Base-by-base conservation (phyloP, 192 early-diverging fungal species). In the Entomortierella chlamydospora region DNA sequence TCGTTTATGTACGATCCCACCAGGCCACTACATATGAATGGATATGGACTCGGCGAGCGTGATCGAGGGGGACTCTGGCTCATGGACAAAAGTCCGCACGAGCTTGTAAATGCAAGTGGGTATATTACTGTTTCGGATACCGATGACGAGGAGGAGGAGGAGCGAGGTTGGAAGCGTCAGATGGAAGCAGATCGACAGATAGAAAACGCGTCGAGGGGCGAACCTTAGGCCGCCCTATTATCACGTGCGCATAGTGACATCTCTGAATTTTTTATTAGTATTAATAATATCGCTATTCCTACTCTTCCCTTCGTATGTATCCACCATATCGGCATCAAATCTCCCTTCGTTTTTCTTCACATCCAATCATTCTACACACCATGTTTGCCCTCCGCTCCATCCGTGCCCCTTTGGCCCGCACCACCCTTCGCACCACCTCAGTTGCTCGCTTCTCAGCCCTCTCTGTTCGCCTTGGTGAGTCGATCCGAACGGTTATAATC, bases 331-430 rank as follows among this genome's bases (percentile, higher is more conserved):
- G 53, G 29, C 66, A 68, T 50, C 29, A 51, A 17, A 30, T 31
- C 60, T n/a, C 52, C 30, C 37, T 41, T 33, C 59, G 54, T 42
- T 30, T 20, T 39, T 25, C 49, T 64, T 43, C 41, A 33, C 28
- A 30, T 30, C 61, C 29, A 30, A 34, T 5, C 55, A 34, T 31
- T 34, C 4, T 17, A 64, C 47, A 50, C 69, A 71, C 41, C 58
- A 85, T 85, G 85, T 80, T 84, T 57, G 85, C 85, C 67, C 74
- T 86, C 70, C 85, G 85, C 61, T 72, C 83, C 77, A 71, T 83
- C 42, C 76, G 76, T 30, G 73, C 82, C 43, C 76, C 76, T 30
- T 70, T 79, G 63, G 73, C 70, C 43, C 70, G 73, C 73, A 73
- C 57, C 61, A 41, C 73, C 52, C 54, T 70, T 50, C 81, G 81